Evolutionary conservation across 2,329 filamentous ascomycete species (phyloP).

Genomic region (Xylariaceae sp.): DNA sequence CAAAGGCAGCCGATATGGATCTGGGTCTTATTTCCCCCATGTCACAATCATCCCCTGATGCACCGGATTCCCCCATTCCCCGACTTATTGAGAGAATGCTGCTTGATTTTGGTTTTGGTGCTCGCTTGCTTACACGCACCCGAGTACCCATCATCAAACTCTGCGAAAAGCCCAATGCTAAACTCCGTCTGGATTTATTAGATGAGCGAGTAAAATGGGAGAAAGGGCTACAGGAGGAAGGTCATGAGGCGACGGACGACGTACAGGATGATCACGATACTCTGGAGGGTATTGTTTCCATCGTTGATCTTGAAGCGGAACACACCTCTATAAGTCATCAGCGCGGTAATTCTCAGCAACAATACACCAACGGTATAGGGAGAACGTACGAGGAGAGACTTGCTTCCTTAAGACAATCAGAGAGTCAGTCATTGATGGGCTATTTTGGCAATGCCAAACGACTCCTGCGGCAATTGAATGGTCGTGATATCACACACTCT

Average conservation of each 20-base stretch:
- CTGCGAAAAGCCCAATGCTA: conserved; percentile 68
- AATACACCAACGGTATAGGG: neutral
- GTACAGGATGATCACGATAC: conserved; percentile 31
- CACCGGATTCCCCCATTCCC: conserved; percentile 65
- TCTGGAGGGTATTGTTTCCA: conserved; percentile 1
- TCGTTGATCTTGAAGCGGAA: conserved; percentile 3
- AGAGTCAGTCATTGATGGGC: conserved; percentile 44
- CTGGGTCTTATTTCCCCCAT: conserved; percentile 72
- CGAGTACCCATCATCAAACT: conserved; percentile 88
- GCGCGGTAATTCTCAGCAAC: conserved; percentile 10
- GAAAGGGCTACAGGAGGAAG: conserved; percentile 49
- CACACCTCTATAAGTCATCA: conserved; percentile 4
- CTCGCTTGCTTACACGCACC: conserved; percentile 75
- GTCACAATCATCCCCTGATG: conserved; percentile 57
- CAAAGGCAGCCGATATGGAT: conserved; percentile 89
- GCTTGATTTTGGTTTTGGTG: conserved; percentile 72
- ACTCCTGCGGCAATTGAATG: conserved; percentile 51
- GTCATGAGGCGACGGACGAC: conserved; percentile 43
- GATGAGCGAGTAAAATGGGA: conserved; percentile 75
- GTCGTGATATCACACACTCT: conserved; percentile 53
- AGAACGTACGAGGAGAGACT: conserved; percentile 24
- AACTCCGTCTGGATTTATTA: conserved; percentile 62
- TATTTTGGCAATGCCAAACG: conserved; percentile 55
- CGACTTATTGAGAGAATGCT: conserved; percentile 75
- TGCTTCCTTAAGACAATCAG: conserved; percentile 44